Base-by-base conservation (phyloP, 176 grass and related monocot species). In the Triticum urartu region DNA sequence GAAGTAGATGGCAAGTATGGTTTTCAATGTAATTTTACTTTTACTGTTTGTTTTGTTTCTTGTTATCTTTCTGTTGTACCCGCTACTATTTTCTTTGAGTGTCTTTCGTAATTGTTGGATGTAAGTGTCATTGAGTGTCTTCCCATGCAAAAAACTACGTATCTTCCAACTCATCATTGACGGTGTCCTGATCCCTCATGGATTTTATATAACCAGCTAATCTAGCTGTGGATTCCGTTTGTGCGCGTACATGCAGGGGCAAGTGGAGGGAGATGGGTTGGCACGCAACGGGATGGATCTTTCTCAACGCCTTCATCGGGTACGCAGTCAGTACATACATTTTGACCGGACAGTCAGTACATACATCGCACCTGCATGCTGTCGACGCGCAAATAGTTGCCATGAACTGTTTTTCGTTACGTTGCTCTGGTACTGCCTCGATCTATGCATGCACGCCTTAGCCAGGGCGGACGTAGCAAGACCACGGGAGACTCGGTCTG, bases 301-400 rank as follows among this genome's bases (percentile, higher is more conserved):
- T 88, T 62, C n/a, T 95, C 24, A 92, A 92, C 68, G 93, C 86
- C 3, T 79, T 90, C n/a, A 80, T 92, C 7, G 90, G 93, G 88
- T 95, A 79, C 40, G 80, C 18, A 59, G 50, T 54, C 50, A 18
- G 15, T 54, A 6, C 50, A 54, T 54, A 54, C 15, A 54, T 2
- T 54, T 30, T 30, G 28, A 30, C 2, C 28, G 28, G 28, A 30
- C 56, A 59, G 50, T 54, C 50, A 7, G 15, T 54, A 6, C 50
- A 54, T 54, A 54, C 15, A 54, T 2, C 18, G 50, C 50, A 54
- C 15, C 15, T 54, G 50, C 50, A 54, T 54, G 50, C 50, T 54
- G 50, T 54, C 50, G 18, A 59, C 56, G 56, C 56, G 56, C 20
- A 59, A 59, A 59, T 21, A 21, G 2, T 2, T 59, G 56, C 20